Evolutionary conservation across 768 basidiomycete species (phyloP), one percentile per base, ranked within the genome.

Genomic region (Heimioporus sp.): DNA sequence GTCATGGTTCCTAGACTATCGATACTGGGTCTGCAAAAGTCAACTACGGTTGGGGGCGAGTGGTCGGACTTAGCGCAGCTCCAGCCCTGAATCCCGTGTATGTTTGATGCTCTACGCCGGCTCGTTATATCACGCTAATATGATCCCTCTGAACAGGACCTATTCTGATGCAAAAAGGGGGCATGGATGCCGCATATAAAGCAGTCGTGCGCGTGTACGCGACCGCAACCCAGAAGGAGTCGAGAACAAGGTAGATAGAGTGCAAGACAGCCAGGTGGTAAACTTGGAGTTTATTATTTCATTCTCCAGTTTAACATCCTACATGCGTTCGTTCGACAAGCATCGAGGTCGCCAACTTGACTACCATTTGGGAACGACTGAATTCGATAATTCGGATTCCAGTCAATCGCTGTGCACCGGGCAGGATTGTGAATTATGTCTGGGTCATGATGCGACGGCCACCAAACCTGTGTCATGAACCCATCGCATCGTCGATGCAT

Each of bases 51-150:
- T 93, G 90, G 90, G 72, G 90, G 46, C 91, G 82, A 81, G 87
- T 91, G 86, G 86, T 89, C 15, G 90, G 87, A 4, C 71, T 92
- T 2, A 87, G 90, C 12, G 80, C 80, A 1, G 72, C 87, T 2
- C 87, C 87, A 1, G 91, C 4, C 90, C 90, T 3, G 90, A 92
- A 68, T 86, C 86, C 43, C 90, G 87, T 88, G 54, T 64, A 85
- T 76, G 10, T 48, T 37, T 40, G 5, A 15, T 21, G 24, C 21
- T 12, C 10, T 28, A 30, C 5, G 20, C n/a, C 13, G 15, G 2
- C 11, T 41, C n/a, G 2, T 38, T 36, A 4, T 4, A n/a, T 42
- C 12, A 11, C 6, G 21, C 42, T 55, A 20, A 53, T 11, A 12
- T n/a, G 39, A 20, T 13, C 21, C 24, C 49, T 46, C 13, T 2